A percentile compares a stretch with the other conserved stretches of the same genome.
These are phyloP conservation scores for Haplosporangium sp. DNA, from an alignment of 371 early-diverging fungal genomes.

Conservation along the genomic window DNA sequence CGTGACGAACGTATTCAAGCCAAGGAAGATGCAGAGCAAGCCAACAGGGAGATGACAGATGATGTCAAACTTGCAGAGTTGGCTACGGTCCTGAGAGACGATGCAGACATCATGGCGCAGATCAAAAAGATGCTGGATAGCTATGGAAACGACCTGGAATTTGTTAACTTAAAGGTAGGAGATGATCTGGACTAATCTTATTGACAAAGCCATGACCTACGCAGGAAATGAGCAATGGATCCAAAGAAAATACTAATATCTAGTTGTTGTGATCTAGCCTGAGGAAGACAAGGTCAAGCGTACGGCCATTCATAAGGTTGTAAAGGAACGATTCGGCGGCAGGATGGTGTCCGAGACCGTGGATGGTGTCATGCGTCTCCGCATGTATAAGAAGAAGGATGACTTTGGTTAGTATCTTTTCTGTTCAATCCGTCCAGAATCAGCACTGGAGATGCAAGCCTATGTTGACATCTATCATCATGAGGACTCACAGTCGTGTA, in stretches of 20 bases:
- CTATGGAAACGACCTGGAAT: slow-evolving; percentile 46
- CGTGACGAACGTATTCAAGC: slow-evolving; percentile 26
- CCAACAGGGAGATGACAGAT: slow-evolving; percentile 31
- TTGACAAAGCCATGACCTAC: too few relatives aligned
- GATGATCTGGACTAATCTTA: slow-evolving; percentile 8
- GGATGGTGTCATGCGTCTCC: slow-evolving; percentile 58
- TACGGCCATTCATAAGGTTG: slow-evolving; percentile 61
- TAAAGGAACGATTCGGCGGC: slow-evolving; percentile 62
- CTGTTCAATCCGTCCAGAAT: too few relatives aligned
- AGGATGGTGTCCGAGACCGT: slow-evolving; percentile 61
- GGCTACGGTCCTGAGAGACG: slow-evolving; percentile 23
- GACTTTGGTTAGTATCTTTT: slow-evolving; percentile 19
- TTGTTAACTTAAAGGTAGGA: slow-evolving; percentile 55
- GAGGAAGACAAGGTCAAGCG: slow-evolving; percentile 64
- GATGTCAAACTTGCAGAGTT: slow-evolving; percentile 38
- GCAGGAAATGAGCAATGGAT: background rate
- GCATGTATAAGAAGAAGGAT: slow-evolving; percentile 47
- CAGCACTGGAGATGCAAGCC: background rate
- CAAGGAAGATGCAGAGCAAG: slow-evolving; percentile 40
- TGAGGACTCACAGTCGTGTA: slow-evolving; percentile 1
- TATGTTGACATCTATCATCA: background rate
- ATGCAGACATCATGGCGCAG: slow-evolving; percentile 51
- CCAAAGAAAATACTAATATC: background rate
- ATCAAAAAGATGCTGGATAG: slow-evolving; percentile 58
- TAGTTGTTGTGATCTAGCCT: slow-evolving; percentile 20